Percentiles rank a stretch among this genome's conserved stretches.
Conservation (phyloP, 2,329 filamentous ascomycete species). For the Penicillium oxalicum region DNA sequence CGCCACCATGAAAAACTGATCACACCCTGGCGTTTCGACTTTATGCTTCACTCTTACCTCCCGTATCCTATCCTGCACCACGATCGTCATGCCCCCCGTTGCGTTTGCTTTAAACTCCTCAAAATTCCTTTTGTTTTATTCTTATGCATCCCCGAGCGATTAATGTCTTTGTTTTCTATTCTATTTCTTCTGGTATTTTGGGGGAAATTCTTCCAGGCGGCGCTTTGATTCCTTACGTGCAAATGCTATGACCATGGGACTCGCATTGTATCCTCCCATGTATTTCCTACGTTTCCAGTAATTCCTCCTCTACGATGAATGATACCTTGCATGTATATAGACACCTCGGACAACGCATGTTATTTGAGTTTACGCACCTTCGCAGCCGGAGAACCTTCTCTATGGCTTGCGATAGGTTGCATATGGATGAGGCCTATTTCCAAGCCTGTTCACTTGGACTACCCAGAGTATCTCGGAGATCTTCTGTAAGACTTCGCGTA, state of each 20-base stretch:
- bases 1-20: slow-evolving; percentile 72
- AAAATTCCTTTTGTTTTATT: not conserved
- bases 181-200: not conserved
- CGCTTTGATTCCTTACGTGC: not conserved
- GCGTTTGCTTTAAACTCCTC: not conserved
- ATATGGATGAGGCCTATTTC: no score
- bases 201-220: not conserved
- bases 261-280: slow-evolving; percentile 14
- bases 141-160: slow-evolving; percentile 6
- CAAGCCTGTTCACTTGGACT: no score
- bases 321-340: slow-evolving; percentile 21
- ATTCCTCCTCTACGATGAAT: slow-evolving; percentile 8
- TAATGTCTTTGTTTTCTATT: slow-evolving; percentile 1
- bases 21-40: not conserved
- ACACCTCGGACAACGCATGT: slow-evolving; percentile 4
- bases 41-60: not conserved
- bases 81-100: slow-evolving; percentile 7
- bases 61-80: not conserved
- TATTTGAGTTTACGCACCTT: not conserved
- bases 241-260: not conserved
- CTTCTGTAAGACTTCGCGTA: no score
- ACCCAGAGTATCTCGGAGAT: no score
- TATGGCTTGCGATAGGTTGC: no score
- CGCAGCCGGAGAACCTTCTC: not conserved
- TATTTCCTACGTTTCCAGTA: slow-evolving; percentile 18